Evolutionary conservation across 805 yeast species (phyloP).

Genomic region (Danielia reshetovae): DNA sequence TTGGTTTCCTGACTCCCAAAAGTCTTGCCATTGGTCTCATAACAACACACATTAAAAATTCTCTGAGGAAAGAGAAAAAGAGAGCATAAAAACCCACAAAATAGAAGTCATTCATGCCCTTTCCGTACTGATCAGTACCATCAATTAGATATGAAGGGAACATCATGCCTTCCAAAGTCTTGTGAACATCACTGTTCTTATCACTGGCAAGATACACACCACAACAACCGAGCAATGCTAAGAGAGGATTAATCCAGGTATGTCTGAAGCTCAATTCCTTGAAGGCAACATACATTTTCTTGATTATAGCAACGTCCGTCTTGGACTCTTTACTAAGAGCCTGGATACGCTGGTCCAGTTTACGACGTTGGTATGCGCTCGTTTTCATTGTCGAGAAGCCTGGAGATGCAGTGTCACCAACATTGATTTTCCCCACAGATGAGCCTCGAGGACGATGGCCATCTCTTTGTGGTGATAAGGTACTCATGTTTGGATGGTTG

Average conservation of each 20-base stretch:
- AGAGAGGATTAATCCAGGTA: conserved; percentile 70
- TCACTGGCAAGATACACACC: conserved; percentile 37
- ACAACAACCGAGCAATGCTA: conserved; percentile 42
- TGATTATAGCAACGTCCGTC: conserved; percentile 49
- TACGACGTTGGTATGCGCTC: conserved; percentile 36
- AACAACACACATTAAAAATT: conserved; percentile 80
- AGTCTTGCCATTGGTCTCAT: conserved; percentile 65
- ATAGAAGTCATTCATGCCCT: conserved; percentile 78
- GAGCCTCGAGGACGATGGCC: conserved; percentile 48
- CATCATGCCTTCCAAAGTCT: conserved; percentile 55
- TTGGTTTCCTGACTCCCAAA: conserved; percentile 48
- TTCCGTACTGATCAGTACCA: conserved; percentile 71
- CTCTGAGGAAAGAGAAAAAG: conserved; percentile 86
- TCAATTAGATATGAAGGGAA: conserved; percentile 60
- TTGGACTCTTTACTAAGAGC: conserved; percentile 26
- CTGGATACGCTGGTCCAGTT: conserved; percentile 27
- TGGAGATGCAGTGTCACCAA: conserved; percentile 72
- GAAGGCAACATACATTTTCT: conserved; percentile 54
- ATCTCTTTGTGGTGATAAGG: conserved; percentile 4
- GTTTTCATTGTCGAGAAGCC: conserved; percentile 65
- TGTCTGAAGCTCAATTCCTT: conserved; percentile 56
- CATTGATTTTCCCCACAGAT: conserved; percentile 67
- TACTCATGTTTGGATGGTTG: conserved; percentile 7
- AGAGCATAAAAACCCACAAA: conserved; percentile 80
- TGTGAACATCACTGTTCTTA: conserved; percentile 55